Base-by-base conservation (phyloP, 2,329 filamentous ascomycete species). In the Didymosphaeria variabile region DNA sequence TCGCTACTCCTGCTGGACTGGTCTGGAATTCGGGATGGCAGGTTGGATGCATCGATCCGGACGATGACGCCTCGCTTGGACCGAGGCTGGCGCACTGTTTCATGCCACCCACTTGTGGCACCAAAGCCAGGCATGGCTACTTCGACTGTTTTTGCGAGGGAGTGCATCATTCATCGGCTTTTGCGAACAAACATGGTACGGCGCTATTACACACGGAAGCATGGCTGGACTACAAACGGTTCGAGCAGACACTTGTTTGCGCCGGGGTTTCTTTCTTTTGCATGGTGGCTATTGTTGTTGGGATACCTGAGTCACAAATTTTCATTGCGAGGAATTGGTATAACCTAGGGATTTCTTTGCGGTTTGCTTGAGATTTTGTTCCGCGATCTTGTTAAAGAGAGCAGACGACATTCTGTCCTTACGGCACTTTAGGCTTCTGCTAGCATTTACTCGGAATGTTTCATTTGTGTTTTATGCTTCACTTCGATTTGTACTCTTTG, bases 361-460 rank as follows among this genome's bases (percentile, higher is more conserved):
- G 49, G 26, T 62, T 49, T 17, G 61, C 69, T 65, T 72, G 72
- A 40, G 38, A 66, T 75, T 59, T 67, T 63, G 68, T 70, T 64
- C 62, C 60, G 65, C 61, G 65, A 65, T 56, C 58, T 65, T 60
- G 66, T 62, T 70, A 64, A 55, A 64, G 47, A 62, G 66, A 70
- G 69, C 67, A 62, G 60, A 62, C 66, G 65, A 66, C 64, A 68
- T 70, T 60, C 75, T 74, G 72, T 77, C 72, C 61, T 68, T 76
- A 76, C 72, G 69, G 32, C 70, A 62, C 62, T 52, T 61, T 57
- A 58, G 52, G 60, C 57, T 61, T 67, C 61, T 64, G 60, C 47
- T 67, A 62, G 66, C 67, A 70, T 74, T 59, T 68, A 63, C 59
- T 67, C 38, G 57, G 64, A 68, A 62, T 62, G 47, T 57, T 62